Evolutionary conservation across 805 yeast genomes (phyloP), one percentile per base, ranked within the genome.

Genomic region (Kluyveromyces siamensis): DNA sequence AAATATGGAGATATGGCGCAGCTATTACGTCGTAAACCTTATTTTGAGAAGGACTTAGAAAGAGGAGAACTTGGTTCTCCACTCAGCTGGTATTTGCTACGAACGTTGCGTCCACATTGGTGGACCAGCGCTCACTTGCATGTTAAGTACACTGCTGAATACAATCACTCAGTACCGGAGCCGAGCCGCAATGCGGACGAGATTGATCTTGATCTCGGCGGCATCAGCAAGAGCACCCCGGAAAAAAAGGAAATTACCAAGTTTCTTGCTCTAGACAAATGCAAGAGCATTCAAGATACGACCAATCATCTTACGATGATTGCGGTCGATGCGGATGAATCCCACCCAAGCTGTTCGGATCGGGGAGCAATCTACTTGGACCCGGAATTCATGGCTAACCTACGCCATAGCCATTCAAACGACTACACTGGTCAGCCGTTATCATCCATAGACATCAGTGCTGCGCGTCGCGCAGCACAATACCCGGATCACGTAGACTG

Each of bases 51-150:
- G 1, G 98, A 91, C 63, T 74, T 89, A 1, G 66, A 72, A 2
- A 67, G 67, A 1, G 78, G 80, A 1, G 68, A 68, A 16, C 68
- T 91, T 44, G 99, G 99, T 0, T 84, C 84, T 16, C 87, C 90
- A 0, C 71, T 83, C 8, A 78, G 79, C 44, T 72, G 76, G 71
- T 67, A 70, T 18, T 61, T 88, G 14, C 65, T 93, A 54, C 57
- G 70, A 21, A 57, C 60, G 14, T 53, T 87, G 47, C 72, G 68
- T 56, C 98, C 98, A 0, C 53, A 63, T 16, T 71, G 76, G 62
- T 93, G 98, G 99, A 77, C 87, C 51, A 80, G 93, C 55, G 95
- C 95, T 10, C 99, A 93, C 69, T 65, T 93, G 49, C 99, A 93
- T 64, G 88, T 83, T 2, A 70, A 68, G 47, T 93, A 77, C 58